Evolutionary conservation across 768 basidiomycete species (phyloP), one percentile per base, ranked within the genome.

Genomic region (Xerocomus spinulosus): DNA sequence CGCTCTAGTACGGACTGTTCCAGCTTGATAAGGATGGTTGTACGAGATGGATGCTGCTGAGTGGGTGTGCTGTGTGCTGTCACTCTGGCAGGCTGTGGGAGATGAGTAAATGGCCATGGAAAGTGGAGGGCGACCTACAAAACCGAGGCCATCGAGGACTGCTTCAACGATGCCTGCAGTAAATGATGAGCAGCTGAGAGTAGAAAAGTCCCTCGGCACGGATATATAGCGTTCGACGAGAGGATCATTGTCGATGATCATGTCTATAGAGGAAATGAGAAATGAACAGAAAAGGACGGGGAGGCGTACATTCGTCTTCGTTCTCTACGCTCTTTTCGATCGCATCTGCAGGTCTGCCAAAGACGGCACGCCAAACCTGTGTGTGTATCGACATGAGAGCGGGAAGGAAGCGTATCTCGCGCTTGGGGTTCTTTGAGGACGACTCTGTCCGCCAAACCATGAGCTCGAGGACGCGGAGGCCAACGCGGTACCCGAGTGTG

Each of bases 171-270:
- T 84, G 2, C 96, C 96, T 10, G 96, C 96, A 0, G 92, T 92
- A 62, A 95, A 88, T 3, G 96, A 97, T n/a, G 92, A 96, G 62
- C 93, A 97, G 58, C 88, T 94, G 32, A 99, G 76, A 59, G 88
- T 84, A 59, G 84, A 89, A 81, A 99, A 83, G 63, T 99, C 96
- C 57, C 82, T 82, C 18, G 96, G 96, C 13, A 98, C 88, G 25
- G 92, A 92, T 51, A 99, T 91, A 55, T 91, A 78, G 49, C 91
- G 83, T 53, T 96, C 94, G 54, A 97, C 76, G 18, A 85, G 80
- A 10, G 96, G 94, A 62, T 94, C 89, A 66, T 99, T 97, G 75
- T 97, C 88, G 50, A 95, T 87, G 54, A 99, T 88, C 96, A 98
- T 98, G 69, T 97, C 92, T 95, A 55, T 26, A 18, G 20, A 20